These are phyloP conservation scores for Solanum aculeatissimum DNA, from an alignment of 305 asterid genomes.

Conservation along the genomic window DNA sequence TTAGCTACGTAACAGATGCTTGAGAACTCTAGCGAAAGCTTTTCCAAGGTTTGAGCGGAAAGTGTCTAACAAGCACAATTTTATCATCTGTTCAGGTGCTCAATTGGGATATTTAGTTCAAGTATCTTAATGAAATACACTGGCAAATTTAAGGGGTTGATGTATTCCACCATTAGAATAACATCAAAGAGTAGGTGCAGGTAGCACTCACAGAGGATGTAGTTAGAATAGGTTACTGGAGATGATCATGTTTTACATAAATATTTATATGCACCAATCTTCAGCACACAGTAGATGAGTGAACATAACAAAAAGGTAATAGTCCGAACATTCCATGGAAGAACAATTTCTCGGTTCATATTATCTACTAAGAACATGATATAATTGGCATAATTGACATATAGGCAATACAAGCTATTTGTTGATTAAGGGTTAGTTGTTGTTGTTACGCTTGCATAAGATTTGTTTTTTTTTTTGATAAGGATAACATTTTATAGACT, in stretches of 20 bases:
- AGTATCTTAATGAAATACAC: not conserved
- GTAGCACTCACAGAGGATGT: not conserved
- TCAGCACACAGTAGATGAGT: not conserved
- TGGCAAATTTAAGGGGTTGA: not conserved
- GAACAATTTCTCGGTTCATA: not conserved
- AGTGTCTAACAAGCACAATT: not conserved
- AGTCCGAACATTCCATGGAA: not conserved
- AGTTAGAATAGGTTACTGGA: not conserved
- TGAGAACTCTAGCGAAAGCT: not conserved
- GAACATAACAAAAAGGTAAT: not conserved
- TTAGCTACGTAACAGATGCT: not conserved
- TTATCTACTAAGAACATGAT: not conserved
- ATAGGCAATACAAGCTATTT: not conserved
- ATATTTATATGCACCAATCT: not conserved
- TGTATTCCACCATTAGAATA: not conserved
- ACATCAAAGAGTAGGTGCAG: not conserved
- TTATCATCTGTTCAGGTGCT: not conserved
- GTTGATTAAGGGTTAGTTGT: not conserved
- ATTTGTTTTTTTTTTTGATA: not conserved
- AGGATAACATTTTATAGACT: too few species aligned
- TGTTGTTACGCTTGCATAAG: not conserved
- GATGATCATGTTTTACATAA: not conserved
- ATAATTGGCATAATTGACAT: not conserved
- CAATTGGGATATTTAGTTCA: not conserved
- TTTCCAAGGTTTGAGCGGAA: not conserved